Evolutionary conservation across 768 basidiomycete species (phyloP).

Genomic region (Leccinum uliginosum): DNA sequence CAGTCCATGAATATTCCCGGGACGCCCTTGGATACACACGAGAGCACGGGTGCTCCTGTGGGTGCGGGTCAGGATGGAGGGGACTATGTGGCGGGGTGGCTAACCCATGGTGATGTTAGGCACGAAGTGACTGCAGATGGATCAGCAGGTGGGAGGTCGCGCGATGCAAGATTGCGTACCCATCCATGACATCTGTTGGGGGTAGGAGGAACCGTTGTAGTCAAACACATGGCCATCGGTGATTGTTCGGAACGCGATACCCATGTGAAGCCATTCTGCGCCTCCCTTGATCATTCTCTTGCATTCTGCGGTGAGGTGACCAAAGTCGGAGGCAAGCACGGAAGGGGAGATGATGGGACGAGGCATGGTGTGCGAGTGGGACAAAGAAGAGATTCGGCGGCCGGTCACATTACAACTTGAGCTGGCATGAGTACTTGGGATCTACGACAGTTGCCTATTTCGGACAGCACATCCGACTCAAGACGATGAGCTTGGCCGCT

Average conservation of each 20-base stretch:
- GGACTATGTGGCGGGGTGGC: slow-evolving; percentile 17
- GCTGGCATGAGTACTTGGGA: slow-evolving; percentile 6
- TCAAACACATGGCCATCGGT: slow-evolving; percentile 10
- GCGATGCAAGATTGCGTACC: slow-evolving; percentile 42
- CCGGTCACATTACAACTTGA: neutral
- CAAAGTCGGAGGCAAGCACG: slow-evolving; percentile 96
- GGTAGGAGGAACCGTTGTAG: neutral
- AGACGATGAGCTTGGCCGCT: neutral
- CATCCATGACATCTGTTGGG: slow-evolving; percentile 95
- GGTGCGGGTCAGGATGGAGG: slow-evolving; percentile 9
- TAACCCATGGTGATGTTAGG: slow-evolving; percentile 97
- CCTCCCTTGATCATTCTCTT: slow-evolving; percentile 93
- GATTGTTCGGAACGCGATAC: slow-evolving; percentile 33
- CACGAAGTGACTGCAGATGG: slow-evolving; percentile 79
- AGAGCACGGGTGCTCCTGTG: slow-evolving; percentile 81
- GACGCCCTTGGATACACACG: slow-evolving; percentile 78
- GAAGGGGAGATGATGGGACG: slow-evolving; percentile 94
- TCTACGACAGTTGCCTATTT: slow-evolving; percentile 29
- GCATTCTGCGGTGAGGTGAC: slow-evolving; percentile 92
- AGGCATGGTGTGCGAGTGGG: slow-evolving; percentile 50
- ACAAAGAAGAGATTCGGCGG: slow-evolving; percentile 4
- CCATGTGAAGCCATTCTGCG: slow-evolving; percentile 99
- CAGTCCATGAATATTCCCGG: slow-evolving; percentile 99
- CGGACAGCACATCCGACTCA: neutral
- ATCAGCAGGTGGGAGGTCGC: neutral